A percentile compares a stretch with the other conserved stretches of the same genome.
Evolutionary conservation across 306 rosid genomes (phyloP).

Genomic region (Pyrus pyrifolia): DNA sequence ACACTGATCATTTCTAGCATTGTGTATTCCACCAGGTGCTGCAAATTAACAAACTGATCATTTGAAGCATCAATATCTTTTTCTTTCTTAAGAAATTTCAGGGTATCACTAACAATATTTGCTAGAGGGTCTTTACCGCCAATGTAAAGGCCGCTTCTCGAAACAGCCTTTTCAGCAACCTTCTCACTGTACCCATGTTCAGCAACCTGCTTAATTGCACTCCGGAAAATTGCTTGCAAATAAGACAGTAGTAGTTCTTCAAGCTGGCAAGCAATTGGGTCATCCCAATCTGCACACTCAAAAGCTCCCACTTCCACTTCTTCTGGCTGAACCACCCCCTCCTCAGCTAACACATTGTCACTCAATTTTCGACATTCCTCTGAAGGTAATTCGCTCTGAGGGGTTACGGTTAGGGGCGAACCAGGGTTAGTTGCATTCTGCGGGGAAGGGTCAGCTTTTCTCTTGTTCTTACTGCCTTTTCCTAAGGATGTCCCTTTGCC

Average conservation of each 20-base stretch:
- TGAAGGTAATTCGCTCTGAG: slow-evolving; percentile 9
- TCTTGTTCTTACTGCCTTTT: slow-evolving; percentile 28
- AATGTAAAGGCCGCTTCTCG: slow-evolving; percentile 41
- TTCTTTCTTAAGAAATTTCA: slow-evolving; percentile 26
- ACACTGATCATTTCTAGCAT: slow-evolving; percentile 58
- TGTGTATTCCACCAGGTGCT: slow-evolving; percentile 41
- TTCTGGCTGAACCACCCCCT: slow-evolving; percentile 11
- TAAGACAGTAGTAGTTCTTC: slow-evolving; percentile 40
- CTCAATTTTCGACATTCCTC: not conserved
- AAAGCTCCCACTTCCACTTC: slow-evolving; percentile 9
- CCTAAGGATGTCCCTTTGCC: slow-evolving; percentile 1
- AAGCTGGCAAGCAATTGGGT: slow-evolving; percentile 41
- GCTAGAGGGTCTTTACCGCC: slow-evolving; percentile 36
- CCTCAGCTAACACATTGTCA: slow-evolving; percentile 8
- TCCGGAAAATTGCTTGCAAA: slow-evolving; percentile 37
- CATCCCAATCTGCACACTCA: slow-evolving; percentile 47
- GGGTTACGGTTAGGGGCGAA: slow-evolving; percentile 16
- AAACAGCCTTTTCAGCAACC: slow-evolving; percentile 28
- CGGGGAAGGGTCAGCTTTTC: slow-evolving; percentile 23
- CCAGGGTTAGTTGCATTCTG: slow-evolving; percentile 1
- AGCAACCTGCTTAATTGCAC: slow-evolving; percentile 37
- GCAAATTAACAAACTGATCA: slow-evolving; percentile 30
- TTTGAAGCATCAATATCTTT: slow-evolving; percentile 7
- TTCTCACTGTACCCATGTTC: slow-evolving; percentile 41
- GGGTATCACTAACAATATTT: slow-evolving; percentile 30